Evolutionary conservation across 176 grass and related monocot species (phyloP), one percentile per base, ranked within the genome.

Genomic region (Zoysia pacifica): DNA sequence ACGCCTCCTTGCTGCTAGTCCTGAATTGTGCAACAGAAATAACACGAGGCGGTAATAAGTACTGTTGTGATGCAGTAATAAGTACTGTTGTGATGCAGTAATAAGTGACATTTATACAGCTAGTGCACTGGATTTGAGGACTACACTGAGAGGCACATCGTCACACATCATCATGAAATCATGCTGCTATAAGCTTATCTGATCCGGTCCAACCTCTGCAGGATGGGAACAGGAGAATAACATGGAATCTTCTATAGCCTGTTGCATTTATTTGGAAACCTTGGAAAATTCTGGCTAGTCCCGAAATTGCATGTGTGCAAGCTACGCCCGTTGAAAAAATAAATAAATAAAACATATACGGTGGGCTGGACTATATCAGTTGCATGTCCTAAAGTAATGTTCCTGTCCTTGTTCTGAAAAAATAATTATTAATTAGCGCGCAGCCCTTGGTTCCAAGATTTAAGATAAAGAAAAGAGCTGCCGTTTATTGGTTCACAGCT

Each of bases 291-390:
- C 58, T 42, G 35, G 6, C 10, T 69, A 74, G 39, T 54, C 43
- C 63, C 77, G 3, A 76, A 88, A 85, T 84, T 89, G 84, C 87
- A 80, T 84, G 76, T 84, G 81, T 88, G 81, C 81, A 88, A 80
- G 64, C 14, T 68, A 80, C 62, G 42, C 54, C 46, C 72, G 47
- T 20, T 73, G 60, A 74, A 82, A 77, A 72, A 45, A 69, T 37
- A 38, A 40, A 69, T 37, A 38, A 40, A 12, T 2, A 62, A 63
- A 64, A 11, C 10, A 79, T 19, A 28, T 19, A 20, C 62, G n/a
- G 42, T 8, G 35, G 47, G 11, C 41, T 28, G 3, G 5, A 20
- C 28, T 15, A 83, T 65, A 19, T 48, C 55, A 37, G 18, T n/a
- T 76, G 38, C 37, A 18, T 37, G 9, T 67, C 9, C 46, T 77